A percentile compares a stretch with the other conserved stretches of the same genome.
phyloP scores from a whole-genome alignment of 768 basidiomycete species.

The Mycena vulgaris region DNA sequence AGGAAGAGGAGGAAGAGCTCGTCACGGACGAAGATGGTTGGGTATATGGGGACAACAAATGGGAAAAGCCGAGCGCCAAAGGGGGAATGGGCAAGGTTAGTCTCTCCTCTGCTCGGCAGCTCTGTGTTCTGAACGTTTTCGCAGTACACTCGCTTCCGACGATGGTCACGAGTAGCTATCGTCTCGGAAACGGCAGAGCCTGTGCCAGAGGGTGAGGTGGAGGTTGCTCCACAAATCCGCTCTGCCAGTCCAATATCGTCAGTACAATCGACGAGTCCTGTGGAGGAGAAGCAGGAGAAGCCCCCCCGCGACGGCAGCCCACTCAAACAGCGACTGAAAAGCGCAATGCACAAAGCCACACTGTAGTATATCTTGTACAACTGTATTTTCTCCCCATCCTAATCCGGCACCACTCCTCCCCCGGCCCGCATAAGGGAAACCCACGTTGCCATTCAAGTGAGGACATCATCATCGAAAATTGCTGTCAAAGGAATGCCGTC shows the following conservation, averaged over 20 bases:
- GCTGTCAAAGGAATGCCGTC: constrained; percentile 83
- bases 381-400: no score
- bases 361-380: constrained; percentile 8
- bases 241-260: not conserved
- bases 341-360: constrained; percentile 45
- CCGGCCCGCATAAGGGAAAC: no score
- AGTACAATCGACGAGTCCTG: constrained; percentile 16
- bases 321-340: constrained; percentile 46
- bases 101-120: constrained; percentile 4
- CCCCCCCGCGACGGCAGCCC: constrained; percentile 42
- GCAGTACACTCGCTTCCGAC: constrained; percentile 87
- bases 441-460: constrained; percentile 45
- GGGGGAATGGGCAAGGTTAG: constrained; percentile 90
- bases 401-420: no score
- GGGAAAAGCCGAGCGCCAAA: constrained; percentile 83
- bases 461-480: constrained; percentile 80
- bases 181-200: constrained; percentile 80
- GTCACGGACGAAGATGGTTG: constrained; percentile 91
- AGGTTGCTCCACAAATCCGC: constrained; percentile 24
- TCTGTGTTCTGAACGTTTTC: constrained; percentile 13
- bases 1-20: constrained; percentile 64
- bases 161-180: constrained; percentile 90
- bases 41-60: constrained; percentile 97
- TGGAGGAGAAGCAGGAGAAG: constrained; percentile 35
- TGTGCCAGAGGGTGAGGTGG: constrained; percentile 57